Percentiles rank a stretch among this genome's conserved stretches.
These are phyloP conservation scores for Lagenidium giganteum DNA, from an alignment of 352 stramenopile genomes.

Conservation along the genomic window DNA sequence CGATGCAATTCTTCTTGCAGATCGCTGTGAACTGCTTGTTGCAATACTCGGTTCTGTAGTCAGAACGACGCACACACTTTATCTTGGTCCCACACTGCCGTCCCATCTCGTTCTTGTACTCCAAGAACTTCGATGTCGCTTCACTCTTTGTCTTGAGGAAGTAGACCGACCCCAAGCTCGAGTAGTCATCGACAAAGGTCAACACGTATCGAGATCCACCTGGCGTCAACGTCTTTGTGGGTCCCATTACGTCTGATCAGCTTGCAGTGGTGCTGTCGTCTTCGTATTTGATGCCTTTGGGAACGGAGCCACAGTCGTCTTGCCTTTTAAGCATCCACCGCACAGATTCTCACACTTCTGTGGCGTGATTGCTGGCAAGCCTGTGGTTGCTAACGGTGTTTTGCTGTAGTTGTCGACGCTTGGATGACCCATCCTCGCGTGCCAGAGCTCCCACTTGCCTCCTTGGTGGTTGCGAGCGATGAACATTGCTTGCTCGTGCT, in stretches of 20 bases:
- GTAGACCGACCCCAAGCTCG: constrained; percentile 11
- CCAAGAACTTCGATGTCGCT: constrained; percentile 4
- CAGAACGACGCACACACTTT: constrained; percentile 19
- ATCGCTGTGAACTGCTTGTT: constrained; percentile 2
- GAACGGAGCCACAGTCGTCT: constrained; percentile 9
- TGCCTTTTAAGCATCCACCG: constrained; percentile 12
- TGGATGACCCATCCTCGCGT: too few relatives aligned
- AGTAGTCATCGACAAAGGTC: constrained; percentile 16
- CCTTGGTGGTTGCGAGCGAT: too few relatives aligned
- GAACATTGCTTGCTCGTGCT: too few relatives aligned
- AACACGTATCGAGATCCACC: constrained; percentile 9
- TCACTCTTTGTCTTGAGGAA: constrained; percentile 21
- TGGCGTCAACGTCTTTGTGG: constrained; percentile 11
- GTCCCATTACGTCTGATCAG: constrained; percentile 15
- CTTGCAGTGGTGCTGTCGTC: constrained; percentile 8
- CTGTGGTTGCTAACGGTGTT: too few relatives aligned
- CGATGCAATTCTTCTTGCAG: constrained; percentile 14
- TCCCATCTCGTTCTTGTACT: constrained; percentile 12
- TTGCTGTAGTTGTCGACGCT: too few relatives aligned
- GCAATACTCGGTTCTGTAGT: constrained; percentile 23
- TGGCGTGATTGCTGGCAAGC: too few relatives aligned
- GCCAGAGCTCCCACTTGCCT: too few relatives aligned
- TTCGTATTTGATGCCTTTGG: constrained; percentile 10
- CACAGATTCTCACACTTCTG: not conserved
- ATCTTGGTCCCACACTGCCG: constrained; percentile 14